Conservation (phyloP, 2,329 filamentous ascomycete species). For the Trichoderma hamatum region DNA sequence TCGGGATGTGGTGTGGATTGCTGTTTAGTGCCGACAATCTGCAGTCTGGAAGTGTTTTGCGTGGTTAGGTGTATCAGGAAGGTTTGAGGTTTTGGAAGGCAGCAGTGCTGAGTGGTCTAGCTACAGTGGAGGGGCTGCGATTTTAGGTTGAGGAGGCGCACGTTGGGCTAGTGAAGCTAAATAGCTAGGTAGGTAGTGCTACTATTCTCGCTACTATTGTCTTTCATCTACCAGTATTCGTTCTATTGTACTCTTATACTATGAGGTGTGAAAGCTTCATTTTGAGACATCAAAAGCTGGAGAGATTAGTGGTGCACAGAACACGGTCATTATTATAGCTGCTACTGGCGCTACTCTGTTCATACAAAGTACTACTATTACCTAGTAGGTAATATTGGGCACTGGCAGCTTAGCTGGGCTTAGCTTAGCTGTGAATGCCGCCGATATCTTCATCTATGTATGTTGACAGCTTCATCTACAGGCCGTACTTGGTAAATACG, state of each 20-base stretch:
- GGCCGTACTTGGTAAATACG: not conserved
- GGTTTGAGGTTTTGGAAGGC: constrained; percentile 25
- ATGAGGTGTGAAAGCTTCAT: not conserved
- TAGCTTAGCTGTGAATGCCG: not conserved
- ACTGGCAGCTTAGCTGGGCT: not conserved
- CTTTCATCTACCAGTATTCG: not conserved
- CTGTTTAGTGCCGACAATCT: constrained; percentile 1
- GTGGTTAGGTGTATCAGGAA: constrained; percentile 22
- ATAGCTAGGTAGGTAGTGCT: too few species aligned
- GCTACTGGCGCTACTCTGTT: not conserved
- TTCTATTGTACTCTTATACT: not conserved
- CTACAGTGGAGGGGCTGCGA: constrained; percentile 3
- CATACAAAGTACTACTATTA: not conserved
- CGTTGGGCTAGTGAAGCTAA: not conserved
- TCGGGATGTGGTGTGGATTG: not conserved
- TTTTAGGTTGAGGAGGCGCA: not conserved
- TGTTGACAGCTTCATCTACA: not conserved
- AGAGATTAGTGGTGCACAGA: not conserved
- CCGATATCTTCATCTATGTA: not conserved
- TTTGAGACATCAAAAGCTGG: not conserved
- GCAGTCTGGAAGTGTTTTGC: not conserved
- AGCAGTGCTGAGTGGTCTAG: not conserved
- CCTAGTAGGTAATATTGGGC: too few species aligned
- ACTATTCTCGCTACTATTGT: not conserved
- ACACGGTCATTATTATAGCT: not conserved